Percentiles rank a stretch among this genome's conserved stretches.
Conservation (phyloP, 1,284 basidiomycete genomes). For the Lignosus rhinocerotis region DNA sequence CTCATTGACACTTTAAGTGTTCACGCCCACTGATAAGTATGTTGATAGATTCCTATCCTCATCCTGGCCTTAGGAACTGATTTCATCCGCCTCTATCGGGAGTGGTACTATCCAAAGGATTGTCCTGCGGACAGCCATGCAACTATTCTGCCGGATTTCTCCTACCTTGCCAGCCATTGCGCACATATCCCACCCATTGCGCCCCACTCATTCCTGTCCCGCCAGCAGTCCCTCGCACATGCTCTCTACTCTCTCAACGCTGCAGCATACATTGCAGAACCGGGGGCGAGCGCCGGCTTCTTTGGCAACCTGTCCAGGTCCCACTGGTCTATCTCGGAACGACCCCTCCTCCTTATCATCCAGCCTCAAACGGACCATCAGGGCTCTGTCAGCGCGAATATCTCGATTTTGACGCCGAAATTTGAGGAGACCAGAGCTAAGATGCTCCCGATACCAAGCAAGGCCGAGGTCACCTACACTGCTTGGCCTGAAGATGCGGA, state of each 20-base stretch:
- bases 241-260: constrained; percentile 51
- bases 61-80: not conserved
- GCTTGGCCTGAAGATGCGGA: constrained; percentile 76
- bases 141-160: constrained; percentile 32
- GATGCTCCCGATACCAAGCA: constrained; percentile 52
- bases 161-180: constrained; percentile 51
- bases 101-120: not conserved
- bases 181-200: constrained; percentile 49
- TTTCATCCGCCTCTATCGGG: constrained; percentile 6
- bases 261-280: constrained; percentile 73
- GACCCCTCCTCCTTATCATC: constrained; percentile 74
- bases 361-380: constrained; percentile 40
- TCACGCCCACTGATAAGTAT: not conserved
- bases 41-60: constrained; percentile 2
- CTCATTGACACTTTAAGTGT: not conserved
- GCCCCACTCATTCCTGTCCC: constrained; percentile 46
- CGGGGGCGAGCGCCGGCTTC: constrained; percentile 70
- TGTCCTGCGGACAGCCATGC: not conserved
- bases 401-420: constrained; percentile 71
- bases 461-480: constrained; percentile 48
- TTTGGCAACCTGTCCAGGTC: constrained; percentile 67
- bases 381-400: constrained; percentile 38
- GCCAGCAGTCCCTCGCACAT: constrained; percentile 55
- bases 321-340: constrained; percentile 74
- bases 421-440: constrained; percentile 78